Percentiles rank a stretch among this genome's conserved stretches.
Conservation (phyloP, 2,329 filamentous ascomycete genomes). For the Microthyrium microscopicum region DNA sequence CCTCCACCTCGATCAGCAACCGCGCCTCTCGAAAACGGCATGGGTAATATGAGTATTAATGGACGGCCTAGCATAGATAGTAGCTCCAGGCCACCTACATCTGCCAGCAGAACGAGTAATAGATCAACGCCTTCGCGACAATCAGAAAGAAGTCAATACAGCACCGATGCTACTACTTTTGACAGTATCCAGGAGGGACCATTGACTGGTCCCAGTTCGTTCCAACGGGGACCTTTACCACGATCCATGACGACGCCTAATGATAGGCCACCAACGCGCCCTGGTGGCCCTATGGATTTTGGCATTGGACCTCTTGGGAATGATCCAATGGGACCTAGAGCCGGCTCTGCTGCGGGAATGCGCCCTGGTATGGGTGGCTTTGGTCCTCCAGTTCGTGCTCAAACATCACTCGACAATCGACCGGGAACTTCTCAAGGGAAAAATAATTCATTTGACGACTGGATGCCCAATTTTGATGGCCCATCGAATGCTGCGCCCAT, state of each 20-base stretch:
- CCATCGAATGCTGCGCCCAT: slow-evolving; percentile 16
- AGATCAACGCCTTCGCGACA: slow-evolving; percentile 2
- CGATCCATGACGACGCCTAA: slow-evolving; percentile 23
- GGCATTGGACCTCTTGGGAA: no score
- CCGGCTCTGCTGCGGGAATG: no score
- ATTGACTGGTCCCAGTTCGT: slow-evolving; percentile 1
- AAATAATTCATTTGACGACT: slow-evolving; percentile 1
- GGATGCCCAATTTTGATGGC: slow-evolving; percentile 46
- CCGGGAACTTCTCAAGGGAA: slow-evolving; percentile 4
- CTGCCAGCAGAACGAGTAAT: slow-evolving; percentile 1
- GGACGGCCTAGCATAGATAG: slow-evolving; percentile 5
- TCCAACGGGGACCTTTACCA: slow-evolving; percentile 5
- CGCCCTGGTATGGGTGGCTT: no score
- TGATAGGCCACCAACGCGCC: neutral
- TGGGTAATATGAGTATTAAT: slow-evolving; percentile 4
- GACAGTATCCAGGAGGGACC: slow-evolving; percentile 5
- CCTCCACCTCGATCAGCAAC: neutral
- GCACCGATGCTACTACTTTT: neutral
- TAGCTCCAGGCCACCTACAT: slow-evolving; percentile 1
- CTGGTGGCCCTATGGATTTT: neutral
- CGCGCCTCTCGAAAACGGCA: neutral
- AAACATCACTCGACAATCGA: neutral
- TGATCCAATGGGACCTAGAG: no score
- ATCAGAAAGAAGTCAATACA: neutral
- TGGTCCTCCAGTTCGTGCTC: no score